Conservation (phyloP, 228 moss, liverwort and hornwort species). For the Sphagnum fallax region DNA sequence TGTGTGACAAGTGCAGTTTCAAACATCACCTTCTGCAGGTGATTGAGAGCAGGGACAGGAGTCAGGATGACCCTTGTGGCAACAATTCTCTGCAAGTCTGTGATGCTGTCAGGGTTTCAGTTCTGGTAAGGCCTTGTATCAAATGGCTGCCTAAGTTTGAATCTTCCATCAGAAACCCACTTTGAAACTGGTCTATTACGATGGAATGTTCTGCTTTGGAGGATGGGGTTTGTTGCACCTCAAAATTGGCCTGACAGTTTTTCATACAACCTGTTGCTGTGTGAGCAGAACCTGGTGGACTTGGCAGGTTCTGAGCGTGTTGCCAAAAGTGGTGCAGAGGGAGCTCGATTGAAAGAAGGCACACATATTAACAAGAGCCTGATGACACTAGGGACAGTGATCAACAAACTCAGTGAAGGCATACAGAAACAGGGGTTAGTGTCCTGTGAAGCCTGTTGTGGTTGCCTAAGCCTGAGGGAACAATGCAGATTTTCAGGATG, state of each 20-base stretch:
- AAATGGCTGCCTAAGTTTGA: neutral
- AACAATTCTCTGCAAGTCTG: constrained; percentile 45
- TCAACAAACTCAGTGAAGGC: constrained; percentile 97
- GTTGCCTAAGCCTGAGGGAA: no score
- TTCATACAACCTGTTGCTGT: no score
- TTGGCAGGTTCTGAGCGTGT: constrained; percentile 95
- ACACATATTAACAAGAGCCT: constrained; percentile 98
- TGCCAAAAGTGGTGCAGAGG: constrained; percentile 89
- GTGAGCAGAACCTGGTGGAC: constrained; percentile 80
- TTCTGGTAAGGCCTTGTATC: constrained; percentile 51
- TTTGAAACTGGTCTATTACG: no score
- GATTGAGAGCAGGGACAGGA: constrained; percentile 89
- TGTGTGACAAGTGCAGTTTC: no score
- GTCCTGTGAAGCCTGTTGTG: neutral
- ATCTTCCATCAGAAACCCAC: no score
- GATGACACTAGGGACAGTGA: constrained; percentile 99
- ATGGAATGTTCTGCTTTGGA: no score
- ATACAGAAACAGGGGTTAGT: constrained; percentile 86
- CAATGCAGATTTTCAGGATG: no score
- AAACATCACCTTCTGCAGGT: constrained; percentile 33
- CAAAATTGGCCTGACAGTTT: no score
- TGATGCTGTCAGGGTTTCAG: constrained; percentile 94
- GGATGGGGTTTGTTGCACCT: no score
- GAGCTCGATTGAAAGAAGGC: constrained; percentile 88
- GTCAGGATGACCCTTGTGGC: constrained; percentile 60